Percentiles rank a stretch among this genome's conserved stretches.
These are phyloP conservation scores for Sequoiadendron giganteum DNA, from an alignment of 75 land plant species.

Conservation along the genomic window DNA sequence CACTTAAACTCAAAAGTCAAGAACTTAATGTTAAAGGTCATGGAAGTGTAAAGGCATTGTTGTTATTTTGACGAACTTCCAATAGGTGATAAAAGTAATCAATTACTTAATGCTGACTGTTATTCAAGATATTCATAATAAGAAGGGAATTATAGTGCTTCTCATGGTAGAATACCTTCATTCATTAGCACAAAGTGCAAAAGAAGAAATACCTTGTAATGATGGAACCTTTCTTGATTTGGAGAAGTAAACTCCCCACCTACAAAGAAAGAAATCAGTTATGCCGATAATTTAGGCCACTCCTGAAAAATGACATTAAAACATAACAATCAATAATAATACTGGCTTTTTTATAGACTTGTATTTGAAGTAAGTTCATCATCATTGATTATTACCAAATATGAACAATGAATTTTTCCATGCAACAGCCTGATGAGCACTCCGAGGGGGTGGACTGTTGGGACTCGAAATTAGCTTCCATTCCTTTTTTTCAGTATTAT, in stretches of 20 bases:
- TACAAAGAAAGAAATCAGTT: constrained; percentile 26
- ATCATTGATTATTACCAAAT: constrained; percentile 54
- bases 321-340: neutral
- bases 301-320: neutral
- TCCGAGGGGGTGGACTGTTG: constrained; percentile 99
- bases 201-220: constrained; percentile 84
- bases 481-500: constrained; percentile 86
- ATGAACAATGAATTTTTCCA: constrained; percentile 94
- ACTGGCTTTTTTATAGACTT: neutral
- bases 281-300: neutral
- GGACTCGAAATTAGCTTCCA: constrained; percentile 98
- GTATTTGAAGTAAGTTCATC: constrained; percentile 4
- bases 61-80: neutral
- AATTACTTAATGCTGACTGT: neutral
- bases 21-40: neutral
- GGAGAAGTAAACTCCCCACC: constrained; percentile 99
- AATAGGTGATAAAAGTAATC: neutral
- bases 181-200: neutral
- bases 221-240: constrained; percentile 98
- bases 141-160: neutral
- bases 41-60: neutral
- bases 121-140: neutral
- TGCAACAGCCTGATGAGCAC: constrained; percentile 97
- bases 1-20: neutral
- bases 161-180: neutral